phyloP scores from a whole-genome alignment of 768 basidiomycete species.

The Psilocybe sp. region DNA sequence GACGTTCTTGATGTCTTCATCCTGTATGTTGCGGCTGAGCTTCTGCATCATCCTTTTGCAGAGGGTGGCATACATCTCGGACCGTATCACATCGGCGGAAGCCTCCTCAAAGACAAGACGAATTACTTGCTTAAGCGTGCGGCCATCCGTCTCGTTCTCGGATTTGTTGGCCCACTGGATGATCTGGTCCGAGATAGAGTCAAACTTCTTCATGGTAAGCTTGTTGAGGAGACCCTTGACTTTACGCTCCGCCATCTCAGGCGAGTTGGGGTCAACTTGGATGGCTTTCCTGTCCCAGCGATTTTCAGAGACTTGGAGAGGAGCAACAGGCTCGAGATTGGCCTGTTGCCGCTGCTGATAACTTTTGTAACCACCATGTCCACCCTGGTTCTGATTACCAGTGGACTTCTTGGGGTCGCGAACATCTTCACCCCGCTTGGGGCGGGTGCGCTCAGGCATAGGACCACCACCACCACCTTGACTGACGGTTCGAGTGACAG shows the following conservation, averaged over 20 bases:
- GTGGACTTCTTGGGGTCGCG: constrained; percentile 37
- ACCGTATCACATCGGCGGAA: constrained; percentile 93
- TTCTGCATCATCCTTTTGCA: constrained; percentile 96
- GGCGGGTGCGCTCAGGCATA: constrained; percentile 62
- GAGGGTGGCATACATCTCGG: constrained; percentile 95
- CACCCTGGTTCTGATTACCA: constrained; percentile 28
- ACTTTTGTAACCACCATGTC: constrained; percentile 31
- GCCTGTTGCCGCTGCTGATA: constrained; percentile 24
- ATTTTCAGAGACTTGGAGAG: constrained; percentile 76
- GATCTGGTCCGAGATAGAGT: constrained; percentile 93
- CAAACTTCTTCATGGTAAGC: constrained; percentile 95
- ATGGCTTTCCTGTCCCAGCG: constrained; percentile 72
- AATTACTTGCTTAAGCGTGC: constrained; percentile 94
- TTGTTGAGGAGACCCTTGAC: constrained; percentile 92
- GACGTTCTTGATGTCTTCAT: constrained; percentile 76
- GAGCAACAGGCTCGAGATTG: constrained; percentile 66
- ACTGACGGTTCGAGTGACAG: constrained; percentile 69
- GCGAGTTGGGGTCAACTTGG: constrained; percentile 58
- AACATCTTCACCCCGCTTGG: constrained; percentile 78
- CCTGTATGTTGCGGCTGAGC: constrained; percentile 83
- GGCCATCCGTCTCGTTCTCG: constrained; percentile 87
- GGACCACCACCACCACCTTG: constrained; percentile 56
- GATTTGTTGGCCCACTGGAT: constrained; percentile 94
- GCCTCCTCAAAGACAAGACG: constrained; percentile 96
- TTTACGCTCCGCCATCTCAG: constrained; percentile 88